These are phyloP conservation scores for sorghum (Sorghum bicolor) DNA, from an alignment of 176 grass and related monocot genomes.

Conservation along the genomic window Sorghum_bicolor_NCBIv3 NC_012872.2:69043001-69043500, in stretches of 20 bases:
- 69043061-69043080: not conserved
- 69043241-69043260: not conserved
- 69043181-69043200: conserved; percentile 2
- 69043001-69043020: not conserved
- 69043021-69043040: not conserved
- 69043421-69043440: conserved; percentile 33
- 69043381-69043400: conserved; percentile 13
- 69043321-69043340: not conserved
- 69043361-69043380: conserved; percentile 4
- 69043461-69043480: conserved; percentile 46
- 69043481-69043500: conserved; percentile 33
- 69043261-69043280: not conserved
- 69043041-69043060: not conserved
- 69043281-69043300: conserved; percentile 20
- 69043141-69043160: conserved; percentile 13
- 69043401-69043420: conserved; percentile 38
- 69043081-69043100: not conserved
- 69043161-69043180: conserved; percentile 41
- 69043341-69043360: conserved; percentile 28
- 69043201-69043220: conserved; percentile 9
- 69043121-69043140: not conserved
- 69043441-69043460: conserved; percentile 40
- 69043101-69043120: not conserved
- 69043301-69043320: conserved; percentile 15
- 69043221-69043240: conserved; percentile 36